Percentiles rank a stretch among this genome's conserved stretches.
Conservation (phyloP, 148 eudicot genomes). For the Arctostaphylos glauca region DNA sequence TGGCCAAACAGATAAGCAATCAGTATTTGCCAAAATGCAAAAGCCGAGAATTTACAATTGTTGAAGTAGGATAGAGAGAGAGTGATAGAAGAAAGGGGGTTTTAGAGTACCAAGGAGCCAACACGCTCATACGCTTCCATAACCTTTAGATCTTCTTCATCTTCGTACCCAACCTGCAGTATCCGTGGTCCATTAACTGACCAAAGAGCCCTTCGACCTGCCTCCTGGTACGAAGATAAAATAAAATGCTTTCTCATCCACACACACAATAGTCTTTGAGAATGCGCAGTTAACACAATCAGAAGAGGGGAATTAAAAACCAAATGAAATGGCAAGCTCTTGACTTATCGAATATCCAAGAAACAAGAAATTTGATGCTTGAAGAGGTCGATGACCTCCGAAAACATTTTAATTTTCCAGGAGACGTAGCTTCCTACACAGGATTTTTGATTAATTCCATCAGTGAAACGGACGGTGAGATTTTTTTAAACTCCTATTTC, state of each 20-base stretch:
- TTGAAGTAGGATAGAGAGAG: neutral
- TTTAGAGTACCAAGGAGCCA: constrained; percentile 68
- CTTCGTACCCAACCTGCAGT: constrained; percentile 91
- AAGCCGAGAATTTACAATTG: neutral
- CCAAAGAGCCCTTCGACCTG: constrained; percentile 95
- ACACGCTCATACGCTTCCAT: constrained; percentile 96
- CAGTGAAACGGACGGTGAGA: neutral
- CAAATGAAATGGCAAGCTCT: neutral
- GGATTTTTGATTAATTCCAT: neutral
- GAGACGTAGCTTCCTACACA: neutral
- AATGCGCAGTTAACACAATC: neutral
- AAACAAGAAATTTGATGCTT: neutral
- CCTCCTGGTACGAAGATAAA: constrained; percentile 51
- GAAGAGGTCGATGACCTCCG: neutral
- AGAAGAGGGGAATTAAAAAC: neutral
- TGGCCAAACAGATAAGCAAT: constrained; percentile 33
- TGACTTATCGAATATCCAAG: neutral
- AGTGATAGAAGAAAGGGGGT: neutral
- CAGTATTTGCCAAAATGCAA: constrained; percentile 5
- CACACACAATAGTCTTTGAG: neutral
- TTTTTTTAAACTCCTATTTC: neutral
- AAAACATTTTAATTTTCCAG: neutral
- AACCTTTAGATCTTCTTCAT: constrained; percentile 82
- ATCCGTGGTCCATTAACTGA: constrained; percentile 90
- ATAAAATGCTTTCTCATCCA: neutral